Percentiles rank a stretch among this genome's conserved stretches.
Evolutionary conservation across 306 rosid species (phyloP).

Genomic region (Begonia masoniana): DNA sequence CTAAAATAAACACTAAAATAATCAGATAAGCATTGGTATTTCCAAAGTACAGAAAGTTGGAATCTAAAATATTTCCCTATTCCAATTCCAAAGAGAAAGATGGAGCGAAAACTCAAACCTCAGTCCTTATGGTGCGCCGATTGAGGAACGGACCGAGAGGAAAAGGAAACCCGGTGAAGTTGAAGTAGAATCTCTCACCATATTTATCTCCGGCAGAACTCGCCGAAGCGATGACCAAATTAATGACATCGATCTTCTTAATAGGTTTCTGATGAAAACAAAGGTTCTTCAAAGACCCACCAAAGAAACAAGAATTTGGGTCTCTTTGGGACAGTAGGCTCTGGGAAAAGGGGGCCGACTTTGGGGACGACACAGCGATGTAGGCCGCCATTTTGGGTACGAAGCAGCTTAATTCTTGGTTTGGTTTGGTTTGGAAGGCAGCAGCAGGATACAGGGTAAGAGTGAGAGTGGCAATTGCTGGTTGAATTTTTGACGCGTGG

Average conservation of each 20-base stretch:
- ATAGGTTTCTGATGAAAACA: slow-evolving; percentile 28
- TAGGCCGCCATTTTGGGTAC: slow-evolving; percentile 29
- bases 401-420: not conserved
- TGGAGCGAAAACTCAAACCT: slow-evolving; percentile 24
- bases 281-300: slow-evolving; percentile 43
- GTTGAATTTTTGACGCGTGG: slow-evolving; percentile 73
- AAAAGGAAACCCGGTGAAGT: slow-evolving; percentile 90
- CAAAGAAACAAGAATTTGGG: slow-evolving; percentile 24
- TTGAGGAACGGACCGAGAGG: slow-evolving; percentile 94
- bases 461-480: slow-evolving; percentile 16
- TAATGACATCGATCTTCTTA: slow-evolving; percentile 25
- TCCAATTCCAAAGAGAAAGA: too few species aligned
- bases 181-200: slow-evolving; percentile 78
- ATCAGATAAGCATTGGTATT: too few species aligned
- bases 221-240: slow-evolving; percentile 46
- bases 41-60: too few species aligned
- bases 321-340: slow-evolving; percentile 29
- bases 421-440: not conserved
- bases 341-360: slow-evolving; percentile 35
- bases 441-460: slow-evolving; percentile 6
- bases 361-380: slow-evolving; percentile 41
- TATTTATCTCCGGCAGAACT: slow-evolving; percentile 13
- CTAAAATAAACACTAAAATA: too few species aligned
- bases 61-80: too few species aligned
- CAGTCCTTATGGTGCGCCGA: slow-evolving; percentile 68